A percentile compares a stretch with the other conserved stretches of the same genome.
Conservation (phyloP, 441 rosid genomes). For the Bocquillonia castaneifolia region DNA sequence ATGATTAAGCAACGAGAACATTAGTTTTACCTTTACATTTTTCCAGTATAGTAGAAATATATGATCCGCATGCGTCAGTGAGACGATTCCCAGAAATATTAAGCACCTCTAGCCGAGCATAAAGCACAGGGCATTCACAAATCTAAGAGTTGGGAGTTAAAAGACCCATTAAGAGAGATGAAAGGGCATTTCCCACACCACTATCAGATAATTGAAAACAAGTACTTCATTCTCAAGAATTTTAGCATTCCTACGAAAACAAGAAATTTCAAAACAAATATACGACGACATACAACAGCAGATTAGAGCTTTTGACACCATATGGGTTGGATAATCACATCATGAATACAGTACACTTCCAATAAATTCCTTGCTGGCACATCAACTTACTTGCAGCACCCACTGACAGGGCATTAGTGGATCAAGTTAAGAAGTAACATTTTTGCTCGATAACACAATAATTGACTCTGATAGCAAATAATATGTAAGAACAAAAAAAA, state of each 20-base stretch:
- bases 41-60: conserved; percentile 79
- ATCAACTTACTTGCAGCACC: neutral
- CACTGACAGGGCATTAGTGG: neutral
- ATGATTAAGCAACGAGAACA: conserved; percentile 13
- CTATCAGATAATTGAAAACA: conserved; percentile 5
- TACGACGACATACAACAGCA: neutral
- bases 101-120: conserved; percentile 80
- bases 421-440: neutral
- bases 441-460: neutral
- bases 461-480: neutral
- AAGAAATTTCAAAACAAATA: neutral
- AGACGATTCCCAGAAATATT: conserved; percentile 92
- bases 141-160: conserved; percentile 46
- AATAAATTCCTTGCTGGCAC: neutral
- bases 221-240: neutral
- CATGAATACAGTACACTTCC: neutral
- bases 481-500: neutral
- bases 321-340: neutral
- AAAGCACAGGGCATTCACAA: conserved; percentile 86
- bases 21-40: conserved; percentile 63
- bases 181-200: neutral
- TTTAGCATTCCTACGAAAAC: neutral
- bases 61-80: conserved; percentile 95
- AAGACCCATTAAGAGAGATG: conserved; percentile 19
- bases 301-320: neutral